Percentiles rank a stretch among this genome's conserved stretches.
Evolutionary conservation across 257 asterid genomes (phyloP).

Genomic region (Capsicum baccatum): DNA sequence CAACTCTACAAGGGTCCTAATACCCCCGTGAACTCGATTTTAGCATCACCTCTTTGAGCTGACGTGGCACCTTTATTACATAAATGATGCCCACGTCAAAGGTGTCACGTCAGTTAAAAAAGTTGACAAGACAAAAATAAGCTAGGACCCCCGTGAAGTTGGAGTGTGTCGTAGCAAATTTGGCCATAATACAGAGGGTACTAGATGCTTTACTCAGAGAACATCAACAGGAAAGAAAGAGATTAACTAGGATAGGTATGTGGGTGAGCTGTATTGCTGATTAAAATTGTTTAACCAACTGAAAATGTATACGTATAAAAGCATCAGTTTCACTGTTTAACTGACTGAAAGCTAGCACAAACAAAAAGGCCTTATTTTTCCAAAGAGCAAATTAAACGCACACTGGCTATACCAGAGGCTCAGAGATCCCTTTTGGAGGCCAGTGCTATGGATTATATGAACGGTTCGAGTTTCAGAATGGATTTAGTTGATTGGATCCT

Average conservation of each 20-base stretch:
- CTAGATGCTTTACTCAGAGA: background rate
- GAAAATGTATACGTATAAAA: background rate
- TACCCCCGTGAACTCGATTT: too few species aligned
- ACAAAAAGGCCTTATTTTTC: slow-evolving; percentile 21
- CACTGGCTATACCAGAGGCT: background rate
- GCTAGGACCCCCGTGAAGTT: too few species aligned
- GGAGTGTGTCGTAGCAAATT: too few species aligned
- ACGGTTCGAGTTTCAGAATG: slow-evolving; percentile 6
- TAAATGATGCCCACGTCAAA: too few species aligned
- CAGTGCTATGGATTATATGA: slow-evolving; percentile 6
- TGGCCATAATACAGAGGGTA: too few species aligned
- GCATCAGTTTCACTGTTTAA: background rate
- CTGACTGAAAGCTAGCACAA: slow-evolving; percentile 2
- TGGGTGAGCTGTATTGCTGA: background rate
- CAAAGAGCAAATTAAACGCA: background rate
- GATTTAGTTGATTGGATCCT: slow-evolving; percentile 49
- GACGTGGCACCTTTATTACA: too few species aligned
- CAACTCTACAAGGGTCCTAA: too few species aligned
- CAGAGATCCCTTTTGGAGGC: slow-evolving; percentile 11
- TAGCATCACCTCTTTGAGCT: too few species aligned
- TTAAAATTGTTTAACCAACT: slow-evolving; percentile 21
- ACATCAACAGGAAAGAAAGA: background rate
- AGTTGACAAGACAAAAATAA: too few species aligned
- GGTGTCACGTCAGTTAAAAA: too few species aligned
- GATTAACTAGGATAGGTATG: background rate